Evolutionary conservation across 768 basidiomycete species (phyloP).

Genomic region (Lentinus tigrinus): DNA sequence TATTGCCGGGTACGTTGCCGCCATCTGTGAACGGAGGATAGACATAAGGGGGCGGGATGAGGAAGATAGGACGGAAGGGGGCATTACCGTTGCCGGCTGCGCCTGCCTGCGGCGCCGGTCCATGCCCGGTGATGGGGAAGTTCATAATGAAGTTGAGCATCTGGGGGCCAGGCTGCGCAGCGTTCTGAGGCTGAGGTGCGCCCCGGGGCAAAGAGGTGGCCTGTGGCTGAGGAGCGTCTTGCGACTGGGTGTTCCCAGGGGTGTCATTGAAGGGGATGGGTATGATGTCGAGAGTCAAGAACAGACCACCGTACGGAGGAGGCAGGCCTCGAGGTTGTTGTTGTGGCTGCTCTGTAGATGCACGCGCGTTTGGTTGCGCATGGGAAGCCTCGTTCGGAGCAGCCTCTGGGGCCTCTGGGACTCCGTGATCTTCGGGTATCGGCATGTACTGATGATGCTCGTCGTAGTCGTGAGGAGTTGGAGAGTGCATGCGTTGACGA

Average conservation of each 20-base stretch:
- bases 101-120: conserved; percentile 1
- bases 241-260: neutral
- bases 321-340: conserved; percentile 3
- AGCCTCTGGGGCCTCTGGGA: neutral
- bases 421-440: conserved; percentile 11
- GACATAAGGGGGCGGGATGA: neutral
- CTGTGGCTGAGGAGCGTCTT: neutral
- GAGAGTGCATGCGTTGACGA: conserved; percentile 49
- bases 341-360: neutral
- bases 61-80: neutral
- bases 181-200: no score
- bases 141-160: conserved; percentile 32
- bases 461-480: conserved; percentile 21
- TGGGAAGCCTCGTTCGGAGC: neutral
- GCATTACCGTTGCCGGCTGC: conserved; percentile 19
- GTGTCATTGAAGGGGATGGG: neutral
- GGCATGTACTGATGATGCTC: conserved; percentile 23
- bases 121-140: conserved; percentile 25
- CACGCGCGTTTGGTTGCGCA: neutral
- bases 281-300: conserved; percentile 19
- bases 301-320: neutral
- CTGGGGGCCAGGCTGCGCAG: neutral
- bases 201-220: neutral
- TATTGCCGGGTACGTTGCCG: conserved; percentile 1
- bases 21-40: conserved; percentile 12